Base-by-base conservation (phyloP, 768 basidiomycete species). In the Kwoniella dejecticola region DNA sequence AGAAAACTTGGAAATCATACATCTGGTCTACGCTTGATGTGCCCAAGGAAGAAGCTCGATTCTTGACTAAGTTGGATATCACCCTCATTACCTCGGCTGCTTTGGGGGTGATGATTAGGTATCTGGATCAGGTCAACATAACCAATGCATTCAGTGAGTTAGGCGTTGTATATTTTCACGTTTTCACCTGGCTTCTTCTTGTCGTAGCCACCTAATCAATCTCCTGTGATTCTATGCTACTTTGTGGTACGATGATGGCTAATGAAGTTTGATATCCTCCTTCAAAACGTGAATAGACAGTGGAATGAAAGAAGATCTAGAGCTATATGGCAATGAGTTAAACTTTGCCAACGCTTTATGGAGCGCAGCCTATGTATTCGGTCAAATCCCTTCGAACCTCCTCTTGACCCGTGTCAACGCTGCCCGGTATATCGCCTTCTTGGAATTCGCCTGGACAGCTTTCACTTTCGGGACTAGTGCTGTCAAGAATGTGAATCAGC, bases 221-320 rank as follows among this genome's bases (percentile, higher is more conserved):
- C n/a, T n/a, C n/a, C n/a, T n/a, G n/a, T n/a, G n/a, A n/a, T n/a
- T n/a, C n/a, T n/a, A n/a, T n/a, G n/a, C n/a, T n/a, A n/a, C n/a
- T n/a, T n/a, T n/a, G n/a, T n/a, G n/a, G n/a, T n/a, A n/a, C n/a
- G n/a, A n/a, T n/a, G n/a, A n/a, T n/a, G n/a, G n/a, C n/a, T n/a
- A n/a, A n/a, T n/a, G n/a, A n/a, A n/a, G n/a, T n/a, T n/a, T 38
- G 36, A 38, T 38, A 38, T 8, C 36, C 36, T 8, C 36, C 8
- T 8, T 38, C 36, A 38, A 8, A n/a, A 15, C 23, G 19, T 31
- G 13, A 15, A 23, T 53, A 62, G 60, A 62, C n/a, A 62, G 60
- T 24, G 68, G 69, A 6, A 75, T 73, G 69, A 72, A 71, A 52
- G 76, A 77, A 54, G 73, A 74, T 44, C 66, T 77, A 3, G 33